Evolutionary conservation across 331 rosid genomes (phyloP).

Genomic region (Pyrus hybrid): DNA sequence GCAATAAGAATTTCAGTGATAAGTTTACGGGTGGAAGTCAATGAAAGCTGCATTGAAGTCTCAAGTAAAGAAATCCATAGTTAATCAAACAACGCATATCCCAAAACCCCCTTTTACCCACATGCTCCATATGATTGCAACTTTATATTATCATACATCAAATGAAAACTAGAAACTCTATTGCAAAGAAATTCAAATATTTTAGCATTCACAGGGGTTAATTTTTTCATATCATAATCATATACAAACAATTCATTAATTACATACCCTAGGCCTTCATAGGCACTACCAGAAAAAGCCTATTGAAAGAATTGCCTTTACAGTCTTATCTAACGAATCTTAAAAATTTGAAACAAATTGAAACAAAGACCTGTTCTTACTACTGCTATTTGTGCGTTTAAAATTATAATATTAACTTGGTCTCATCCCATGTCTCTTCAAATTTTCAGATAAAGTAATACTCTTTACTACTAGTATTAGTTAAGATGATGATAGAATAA

Average conservation of each 20-base stretch:
- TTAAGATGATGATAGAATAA: neutral
- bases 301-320: neutral
- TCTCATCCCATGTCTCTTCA: neutral
- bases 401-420: neutral
- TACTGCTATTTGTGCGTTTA: neutral
- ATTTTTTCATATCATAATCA: neutral
- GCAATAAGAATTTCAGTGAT: slow-evolving; percentile 1
- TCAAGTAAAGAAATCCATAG: neutral
- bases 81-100: neutral
- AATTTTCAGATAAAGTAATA: neutral
- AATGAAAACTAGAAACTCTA: neutral
- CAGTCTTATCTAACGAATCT: neutral
- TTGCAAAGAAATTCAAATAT: neutral
- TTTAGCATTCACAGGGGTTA: neutral
- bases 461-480: neutral
- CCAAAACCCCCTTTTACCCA: neutral
- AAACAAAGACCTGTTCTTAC: neutral
- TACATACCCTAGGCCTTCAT: neutral
- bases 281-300: neutral
- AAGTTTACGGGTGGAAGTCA: neutral
- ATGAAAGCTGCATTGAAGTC: neutral
- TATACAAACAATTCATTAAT: neutral
- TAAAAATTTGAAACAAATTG: neutral
- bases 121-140: neutral
- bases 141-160: neutral